Evolutionary conservation across 768 basidiomycete species (phyloP).

Genomic region (Podaxis sp.): DNA sequence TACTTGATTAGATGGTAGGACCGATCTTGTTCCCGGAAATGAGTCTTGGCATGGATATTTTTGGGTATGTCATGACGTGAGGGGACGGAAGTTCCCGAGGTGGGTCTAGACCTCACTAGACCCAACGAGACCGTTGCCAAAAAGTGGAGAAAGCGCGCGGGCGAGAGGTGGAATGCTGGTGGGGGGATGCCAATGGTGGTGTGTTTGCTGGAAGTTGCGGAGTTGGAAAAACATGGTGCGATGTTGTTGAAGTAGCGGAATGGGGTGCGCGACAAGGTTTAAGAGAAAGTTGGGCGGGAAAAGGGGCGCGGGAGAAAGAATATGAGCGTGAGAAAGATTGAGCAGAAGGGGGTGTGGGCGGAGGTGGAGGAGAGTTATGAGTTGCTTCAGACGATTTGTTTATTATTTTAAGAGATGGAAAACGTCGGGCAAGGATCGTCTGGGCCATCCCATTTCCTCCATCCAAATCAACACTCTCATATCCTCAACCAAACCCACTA

Average conservation of each 20-base stretch:
- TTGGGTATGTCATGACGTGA: background rate
- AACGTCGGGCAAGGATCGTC: background rate
- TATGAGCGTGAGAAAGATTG: constrained; percentile 11
- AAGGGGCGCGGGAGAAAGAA: background rate
- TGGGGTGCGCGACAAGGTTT: too few species aligned
- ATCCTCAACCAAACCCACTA: background rate
- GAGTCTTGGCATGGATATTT: background rate
- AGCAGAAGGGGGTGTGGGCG: background rate
- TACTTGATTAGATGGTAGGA: background rate
- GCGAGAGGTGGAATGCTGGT: background rate
- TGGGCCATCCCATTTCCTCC: constrained; percentile 1
- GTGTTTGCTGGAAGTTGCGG: background rate
- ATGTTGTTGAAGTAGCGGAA: background rate
- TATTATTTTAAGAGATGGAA: constrained; percentile 10
- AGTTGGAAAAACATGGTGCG: background rate
- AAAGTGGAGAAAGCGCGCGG: background rate
- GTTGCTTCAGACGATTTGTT: background rate
- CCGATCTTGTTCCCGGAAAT: background rate
- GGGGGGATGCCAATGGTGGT: background rate
- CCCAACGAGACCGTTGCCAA: background rate
- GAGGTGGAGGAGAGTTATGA: background rate
- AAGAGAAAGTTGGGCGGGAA: background rate
- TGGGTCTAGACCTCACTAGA: background rate
- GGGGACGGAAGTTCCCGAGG: background rate
- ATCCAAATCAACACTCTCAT: background rate